These are phyloP conservation scores for Singerocomus rubriflavus DNA, from an alignment of 1,284 basidiomycete genomes.

Conservation along the genomic window DNA sequence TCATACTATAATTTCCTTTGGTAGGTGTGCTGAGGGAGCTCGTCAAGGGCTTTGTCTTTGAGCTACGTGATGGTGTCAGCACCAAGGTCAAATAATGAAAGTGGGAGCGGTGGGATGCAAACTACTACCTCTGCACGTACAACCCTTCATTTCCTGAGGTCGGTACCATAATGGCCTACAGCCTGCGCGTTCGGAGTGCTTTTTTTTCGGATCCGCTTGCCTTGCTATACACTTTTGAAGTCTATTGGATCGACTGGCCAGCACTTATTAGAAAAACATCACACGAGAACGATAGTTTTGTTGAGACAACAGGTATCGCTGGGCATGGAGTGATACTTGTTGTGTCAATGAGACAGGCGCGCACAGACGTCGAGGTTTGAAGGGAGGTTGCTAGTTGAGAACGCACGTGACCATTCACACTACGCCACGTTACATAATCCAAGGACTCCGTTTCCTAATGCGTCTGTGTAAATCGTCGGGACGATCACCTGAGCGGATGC, in stretches of 20 bases:
- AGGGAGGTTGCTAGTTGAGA: too few species aligned
- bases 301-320: neutral
- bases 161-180: neutral
- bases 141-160: neutral
- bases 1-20: neutral
- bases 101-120: conserved; percentile 20
- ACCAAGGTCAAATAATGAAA: conserved; percentile 35
- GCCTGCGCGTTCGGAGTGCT: too few species aligned
- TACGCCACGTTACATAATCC: too few species aligned
- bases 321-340: neutral
- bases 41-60: conserved; percentile 44
- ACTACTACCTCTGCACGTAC: conserved; percentile 21
- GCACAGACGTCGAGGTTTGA: too few species aligned
- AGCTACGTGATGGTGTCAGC: conserved; percentile 38
- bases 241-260: too few species aligned
- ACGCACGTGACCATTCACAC: too few species aligned
- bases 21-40: conserved; percentile 45
- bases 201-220: too few species aligned
- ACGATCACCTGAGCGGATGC: too few species aligned
- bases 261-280: too few species aligned
- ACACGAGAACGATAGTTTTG: too few species aligned
- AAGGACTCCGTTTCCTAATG: too few species aligned
- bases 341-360: neutral
- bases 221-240: neutral
- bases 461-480: too few species aligned